Evolutionary conservation across 176 grass and related monocot genomes (phyloP).

Genomic region (Luzula sylvatica): DNA sequence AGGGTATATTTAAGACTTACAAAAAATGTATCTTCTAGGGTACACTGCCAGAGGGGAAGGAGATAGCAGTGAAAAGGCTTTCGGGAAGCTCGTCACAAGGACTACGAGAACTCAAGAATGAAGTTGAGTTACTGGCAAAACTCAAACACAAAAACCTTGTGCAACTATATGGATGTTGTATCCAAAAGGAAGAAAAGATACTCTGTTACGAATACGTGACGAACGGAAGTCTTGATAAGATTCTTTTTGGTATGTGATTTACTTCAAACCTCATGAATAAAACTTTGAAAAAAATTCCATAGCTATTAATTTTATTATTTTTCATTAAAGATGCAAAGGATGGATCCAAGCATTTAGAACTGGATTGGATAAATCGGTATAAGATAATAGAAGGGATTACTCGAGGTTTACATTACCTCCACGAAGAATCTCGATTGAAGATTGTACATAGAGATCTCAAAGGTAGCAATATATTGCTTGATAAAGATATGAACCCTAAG

Average conservation of each 20-base stretch:
- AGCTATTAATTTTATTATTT: background rate
- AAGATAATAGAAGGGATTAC: slow-evolving; percentile 16
- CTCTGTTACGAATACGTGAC: slow-evolving; percentile 16
- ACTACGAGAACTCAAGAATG: slow-evolving; percentile 13
- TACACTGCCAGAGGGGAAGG: background rate
- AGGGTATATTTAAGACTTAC: background rate
- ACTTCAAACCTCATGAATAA: background rate
- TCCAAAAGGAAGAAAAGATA: slow-evolving; percentile 18
- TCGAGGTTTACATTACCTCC: slow-evolving; percentile 17
- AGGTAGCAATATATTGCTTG: slow-evolving; percentile 15
- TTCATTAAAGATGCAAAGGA: slow-evolving; percentile 9
- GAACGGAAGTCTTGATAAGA: slow-evolving; percentile 12
- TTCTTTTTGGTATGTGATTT: slow-evolving; percentile 21
- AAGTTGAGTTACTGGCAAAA: slow-evolving; percentile 14
- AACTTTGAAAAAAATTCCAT: no score
- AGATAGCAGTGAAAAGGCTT: slow-evolving; percentile 17
- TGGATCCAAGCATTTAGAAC: background rate
- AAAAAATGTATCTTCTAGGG: slow-evolving; percentile 1
- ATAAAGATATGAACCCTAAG: slow-evolving; percentile 17
- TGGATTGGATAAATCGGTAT: slow-evolving; percentile 3
- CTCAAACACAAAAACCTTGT: slow-evolving; percentile 24
- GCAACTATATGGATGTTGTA: slow-evolving; percentile 10
- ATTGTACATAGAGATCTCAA: slow-evolving; percentile 16
- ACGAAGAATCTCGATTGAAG: slow-evolving; percentile 16
- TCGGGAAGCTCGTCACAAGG: slow-evolving; percentile 7